Percentiles rank a stretch among this genome's conserved stretches.
phyloP scores from a whole-genome alignment of 768 basidiomycete genomes.

The Pholiota microspora region DNA sequence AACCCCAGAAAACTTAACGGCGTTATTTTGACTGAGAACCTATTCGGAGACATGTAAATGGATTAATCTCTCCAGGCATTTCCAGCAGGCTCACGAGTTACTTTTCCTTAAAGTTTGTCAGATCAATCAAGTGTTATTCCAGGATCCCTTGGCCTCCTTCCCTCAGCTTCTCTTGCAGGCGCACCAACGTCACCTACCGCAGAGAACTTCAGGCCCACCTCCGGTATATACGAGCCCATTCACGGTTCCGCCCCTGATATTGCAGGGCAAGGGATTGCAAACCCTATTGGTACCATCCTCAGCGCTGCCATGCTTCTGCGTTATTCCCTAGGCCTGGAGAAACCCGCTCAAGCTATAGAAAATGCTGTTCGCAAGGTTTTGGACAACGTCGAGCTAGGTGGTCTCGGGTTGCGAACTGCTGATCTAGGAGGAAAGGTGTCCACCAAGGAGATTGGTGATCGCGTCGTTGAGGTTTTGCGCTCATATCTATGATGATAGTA shows the following conservation, averaged over 20 bases:
- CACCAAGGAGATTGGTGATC: constrained; percentile 83
- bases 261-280: constrained; percentile 90
- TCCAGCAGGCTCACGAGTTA: constrained; percentile 4
- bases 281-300: constrained; percentile 93
- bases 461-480: constrained; percentile 72
- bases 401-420: constrained; percentile 75
- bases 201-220: constrained; percentile 69
- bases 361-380: constrained; percentile 87
- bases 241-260: constrained; percentile 96
- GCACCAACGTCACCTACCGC: constrained; percentile 66
- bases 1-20: constrained; percentile 93
- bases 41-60: constrained; percentile 93
- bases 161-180: constrained; percentile 94
- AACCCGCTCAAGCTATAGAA: constrained; percentile 84
- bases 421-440: constrained; percentile 81
- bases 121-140: constrained; percentile 98
- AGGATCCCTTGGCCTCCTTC: constrained; percentile 92
- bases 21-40: constrained; percentile 90
- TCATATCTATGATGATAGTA: constrained; percentile 39
- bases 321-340: constrained; percentile 90
- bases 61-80: not conserved
- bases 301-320: constrained; percentile 91
- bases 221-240: constrained; percentile 96
- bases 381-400: constrained; percentile 67
- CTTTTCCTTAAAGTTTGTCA: constrained; percentile 66